Percentiles rank a stretch among this genome's conserved stretches.
These are phyloP conservation scores for Neurospora sp. DNA, from an alignment of 495 filamentous ascomycete species.

Conservation along the genomic window DNA sequence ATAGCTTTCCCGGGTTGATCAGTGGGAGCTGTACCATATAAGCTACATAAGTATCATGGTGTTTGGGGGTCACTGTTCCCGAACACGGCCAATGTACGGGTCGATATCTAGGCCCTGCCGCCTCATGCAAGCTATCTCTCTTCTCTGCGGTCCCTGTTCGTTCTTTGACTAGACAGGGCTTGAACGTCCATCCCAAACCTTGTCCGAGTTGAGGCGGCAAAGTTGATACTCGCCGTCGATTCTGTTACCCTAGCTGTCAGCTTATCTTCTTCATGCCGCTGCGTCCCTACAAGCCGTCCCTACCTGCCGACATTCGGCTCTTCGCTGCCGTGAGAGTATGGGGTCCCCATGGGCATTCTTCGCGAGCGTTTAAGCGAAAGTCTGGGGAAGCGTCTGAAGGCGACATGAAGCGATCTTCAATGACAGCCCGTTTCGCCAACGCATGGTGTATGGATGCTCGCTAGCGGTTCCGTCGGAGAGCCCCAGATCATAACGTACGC, in stretches of 20 bases:
- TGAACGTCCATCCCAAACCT: neutral
- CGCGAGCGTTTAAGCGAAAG: neutral
- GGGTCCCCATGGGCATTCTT: neutral
- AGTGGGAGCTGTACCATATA: neutral
- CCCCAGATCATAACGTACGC: neutral
- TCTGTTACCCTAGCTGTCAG: neutral
- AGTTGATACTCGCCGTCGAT: neutral
- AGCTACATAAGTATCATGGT: neutral
- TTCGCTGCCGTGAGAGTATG: constrained; percentile 9
- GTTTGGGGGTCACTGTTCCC: neutral
- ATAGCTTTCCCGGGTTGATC: neutral
- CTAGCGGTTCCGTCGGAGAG: neutral
- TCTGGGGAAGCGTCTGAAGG: neutral
- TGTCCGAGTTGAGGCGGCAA: neutral
- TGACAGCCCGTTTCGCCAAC: neutral
- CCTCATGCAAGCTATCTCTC: neutral
- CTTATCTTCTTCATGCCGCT: neutral
- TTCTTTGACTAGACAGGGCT: neutral
- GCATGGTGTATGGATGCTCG: neutral
- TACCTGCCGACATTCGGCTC: constrained; percentile 12
- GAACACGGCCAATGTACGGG: neutral
- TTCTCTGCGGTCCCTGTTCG: neutral
- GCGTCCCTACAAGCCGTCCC: neutral
- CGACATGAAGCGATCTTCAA: neutral
- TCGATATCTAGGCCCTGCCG: neutral